Evolutionary conservation across 768 basidiomycete genomes (phyloP), one percentile per base, ranked within the genome.

Genomic region (Hydnum rufescens): DNA sequence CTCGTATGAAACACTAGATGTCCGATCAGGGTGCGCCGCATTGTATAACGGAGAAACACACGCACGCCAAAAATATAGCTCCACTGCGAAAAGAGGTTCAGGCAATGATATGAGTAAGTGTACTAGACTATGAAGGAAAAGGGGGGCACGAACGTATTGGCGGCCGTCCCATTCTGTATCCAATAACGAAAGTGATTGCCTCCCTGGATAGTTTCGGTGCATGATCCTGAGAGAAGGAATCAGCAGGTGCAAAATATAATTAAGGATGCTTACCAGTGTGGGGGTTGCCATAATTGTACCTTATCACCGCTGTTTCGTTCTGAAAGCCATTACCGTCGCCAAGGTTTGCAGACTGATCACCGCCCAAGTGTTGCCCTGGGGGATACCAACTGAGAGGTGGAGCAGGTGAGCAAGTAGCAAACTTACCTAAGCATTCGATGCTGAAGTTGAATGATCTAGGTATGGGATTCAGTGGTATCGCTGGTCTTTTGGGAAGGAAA

Each of bases 141-240:
- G 42, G 19, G 42, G 5, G 46, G 16, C 29, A 60, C 72, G 43
- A 51, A 76, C 78, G 72, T 81, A 59, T 85, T 70, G 4, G 68
- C 78, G 2, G 63, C 28, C 8, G 66, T 55, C 0, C 86, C 87
- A 54, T 84, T 72, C 66, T 92, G 89, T 3, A 71, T 64, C 88
- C 87, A 92, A 63, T 89, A 92, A 36, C 89, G 75, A 61, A 89
- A 76, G 61, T 95, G 89, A 60, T 83, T 74, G 4, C 90, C 90
- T 1, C 89, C 89, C 58, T 83, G 61, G 39, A 92, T 72, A 2
- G 85, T 83, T 65, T 95, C 89, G 58, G 74, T 67, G 65, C 90
- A 93, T 1, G 88, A 75, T 0, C 90, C 90, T n/a, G 34, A 19
- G 19, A 19, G 34, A 8, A 39, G 19, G 19, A 39, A 39, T 39